Evolutionary conservation across 768 basidiomycete species (phyloP), one percentile per base, ranked within the genome.

Genomic region (Suillus decipiens): DNA sequence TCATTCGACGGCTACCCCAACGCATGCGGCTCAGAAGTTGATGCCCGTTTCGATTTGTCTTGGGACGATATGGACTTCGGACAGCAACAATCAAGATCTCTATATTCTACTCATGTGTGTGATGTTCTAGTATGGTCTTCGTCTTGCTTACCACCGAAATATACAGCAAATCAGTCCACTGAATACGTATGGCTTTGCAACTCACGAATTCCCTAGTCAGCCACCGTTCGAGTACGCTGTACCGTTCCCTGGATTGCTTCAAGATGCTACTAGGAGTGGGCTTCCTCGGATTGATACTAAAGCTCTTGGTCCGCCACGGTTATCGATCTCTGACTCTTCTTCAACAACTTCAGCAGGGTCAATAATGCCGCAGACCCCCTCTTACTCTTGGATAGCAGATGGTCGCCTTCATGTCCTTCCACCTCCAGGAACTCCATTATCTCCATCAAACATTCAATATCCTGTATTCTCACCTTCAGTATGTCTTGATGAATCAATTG

Each of bases 291-390:
- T 57, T 41, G 24, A 41, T 28, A 57, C 56, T 1, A 41, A 39
- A 4, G 12, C n/a, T 19, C 14, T 31, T 41, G n/a, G 9, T 58
- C 9, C 5, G 12, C 60, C 37, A 7, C 51, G 34, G 15, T 15
- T 61, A 24, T 56, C 39, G 14, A 24, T 60, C 7, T 55, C 60
- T 53, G 45, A 61, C 3, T 37, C 39, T 54, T 55, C 59, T 37
- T 56, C 60, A 36, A 48, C 53, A 10, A 22, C 12, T 61, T 57
- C 56, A 41, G 56, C 24, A 28, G 56, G 24, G 24, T 41, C 56
- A 1, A 57, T 56, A 37, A 56, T 57, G n/a, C 56, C 56, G 5
- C 56, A 5, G 24, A 57, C 56, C 19, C 56, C 56, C 17, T 54
- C 4, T 34, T 6, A 10, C 37, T 1, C 8, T 39, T 57, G 39